Evolutionary conservation across 768 basidiomycete species (phyloP).

Genomic region (Tricholoma furcatifolium): DNA sequence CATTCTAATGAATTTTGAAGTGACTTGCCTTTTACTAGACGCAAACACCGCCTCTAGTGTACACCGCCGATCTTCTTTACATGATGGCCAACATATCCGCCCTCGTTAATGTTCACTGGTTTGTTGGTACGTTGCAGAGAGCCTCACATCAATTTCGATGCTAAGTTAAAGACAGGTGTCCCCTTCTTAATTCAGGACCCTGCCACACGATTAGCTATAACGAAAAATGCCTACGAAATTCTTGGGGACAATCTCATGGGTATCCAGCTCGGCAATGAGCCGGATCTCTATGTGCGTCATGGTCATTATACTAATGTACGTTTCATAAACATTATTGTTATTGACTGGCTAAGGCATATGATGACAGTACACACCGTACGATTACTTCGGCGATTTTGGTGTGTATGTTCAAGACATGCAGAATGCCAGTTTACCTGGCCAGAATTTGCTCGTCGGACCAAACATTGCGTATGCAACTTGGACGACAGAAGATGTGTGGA

Average conservation of each 20-base stretch:
- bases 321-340: not conserved
- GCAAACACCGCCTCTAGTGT: conserved; percentile 65
- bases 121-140: conserved; percentile 37
- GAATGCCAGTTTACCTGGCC: conserved; percentile 30
- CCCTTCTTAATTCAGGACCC: conserved; percentile 65
- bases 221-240: conserved; percentile 57
- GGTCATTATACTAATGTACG: conserved; percentile 31
- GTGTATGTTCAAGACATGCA: conserved; percentile 43
- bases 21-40: conserved; percentile 36
- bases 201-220: conserved; percentile 54
- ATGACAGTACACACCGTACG: conserved; percentile 27
- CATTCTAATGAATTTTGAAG: not conserved
- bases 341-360: not conserved
- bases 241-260: conserved; percentile 68
- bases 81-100: conserved; percentile 63
- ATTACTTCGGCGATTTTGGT: conserved; percentile 58
- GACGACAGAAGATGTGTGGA: conserved; percentile 51
- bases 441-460: conserved; percentile 56
- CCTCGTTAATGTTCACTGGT: conserved; percentile 68
- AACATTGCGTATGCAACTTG: conserved; percentile 48
- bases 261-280: conserved; percentile 73
- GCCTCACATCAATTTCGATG: not conserved
- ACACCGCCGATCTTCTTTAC: conserved; percentile 66
- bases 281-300: conserved; percentile 47
- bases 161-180: conserved; percentile 27